Base-by-base conservation (phyloP, 2,329 filamentous ascomycete genomes). In the Neospermospora avenae region DNA sequence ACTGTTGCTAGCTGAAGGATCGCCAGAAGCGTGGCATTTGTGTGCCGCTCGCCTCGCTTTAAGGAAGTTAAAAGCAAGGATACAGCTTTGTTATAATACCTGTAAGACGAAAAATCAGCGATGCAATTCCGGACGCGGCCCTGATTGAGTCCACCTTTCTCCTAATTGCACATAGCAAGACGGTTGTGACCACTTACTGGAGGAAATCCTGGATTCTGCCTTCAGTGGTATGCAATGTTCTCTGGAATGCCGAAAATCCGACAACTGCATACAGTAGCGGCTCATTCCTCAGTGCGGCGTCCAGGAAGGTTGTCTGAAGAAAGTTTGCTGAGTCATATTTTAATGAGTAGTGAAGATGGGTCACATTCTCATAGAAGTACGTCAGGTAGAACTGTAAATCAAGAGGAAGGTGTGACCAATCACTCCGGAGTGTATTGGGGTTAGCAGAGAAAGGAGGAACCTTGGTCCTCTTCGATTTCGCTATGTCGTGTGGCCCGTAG, bases 1-100 rank as follows among this genome's bases (percentile, higher is more conserved):
- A 97, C 95, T 3, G 91, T 96, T 58, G 93, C 92, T 53, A 98
- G 82, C 70, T 98, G 93, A 44, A 99, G 77, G 20, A 98, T 93
- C 0, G 93, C 96, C 61, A 97, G 74, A 34, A 98, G 78, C 0
- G 88, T 96, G 6, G 87, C 84, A 53, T 92, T 80, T 35, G 78
- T 88, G 65, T 90, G 86, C 62, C 84, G 84, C 64, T 91, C 87
- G 59, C 85, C 86, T 57, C 82, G 86, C 63, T 86, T 85, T 18
- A 98, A 77, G 4, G 86, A 88, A 35, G 81, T 80, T 8, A 96
- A 80, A 18, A 99, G 81, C 25, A 91, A 77, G 1, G 84, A 88
- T 28, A 99, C 88, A 10, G 93, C 93, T 71, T 86, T 88, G 74
- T 96, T 93, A 77, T 98, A 97, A 70, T 96, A 55, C 18, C 53